Percentiles rank a stretch among this genome's conserved stretches.
Evolutionary conservation across 2,329 filamentous ascomycete genomes (phyloP).

Genomic region (Colletotrichum sp.): DNA sequence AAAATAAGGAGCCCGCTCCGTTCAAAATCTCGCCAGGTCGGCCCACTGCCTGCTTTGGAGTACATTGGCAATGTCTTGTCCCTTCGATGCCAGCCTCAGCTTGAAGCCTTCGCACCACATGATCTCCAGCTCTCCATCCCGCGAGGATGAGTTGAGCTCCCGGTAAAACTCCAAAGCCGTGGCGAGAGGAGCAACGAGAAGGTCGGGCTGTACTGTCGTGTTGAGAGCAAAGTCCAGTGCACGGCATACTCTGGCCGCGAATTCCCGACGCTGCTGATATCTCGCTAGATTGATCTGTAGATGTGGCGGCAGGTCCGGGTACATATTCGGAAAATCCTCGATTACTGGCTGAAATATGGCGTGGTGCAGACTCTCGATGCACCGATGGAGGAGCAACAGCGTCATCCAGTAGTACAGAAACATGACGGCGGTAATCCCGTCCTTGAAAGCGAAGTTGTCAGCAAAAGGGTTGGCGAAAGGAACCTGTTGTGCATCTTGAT

Average conservation of each 20-base stretch:
- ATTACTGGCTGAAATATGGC: constrained; percentile 48
- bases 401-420: constrained; percentile 61
- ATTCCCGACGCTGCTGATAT: constrained; percentile 48
- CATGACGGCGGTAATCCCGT: constrained; percentile 47
- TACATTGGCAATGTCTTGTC: constrained; percentile 44
- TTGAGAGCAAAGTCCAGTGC: constrained; percentile 52
- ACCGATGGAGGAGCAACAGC: constrained; percentile 54
- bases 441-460: constrained; percentile 49
- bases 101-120: constrained; percentile 54
- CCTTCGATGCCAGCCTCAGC: constrained; percentile 41
- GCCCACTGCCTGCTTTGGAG: constrained; percentile 44
- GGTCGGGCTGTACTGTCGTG: constrained; percentile 50
- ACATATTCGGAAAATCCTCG: constrained; percentile 43
- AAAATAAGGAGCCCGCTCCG: not conserved
- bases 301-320: constrained; percentile 41
- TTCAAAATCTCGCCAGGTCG: constrained; percentile 29
- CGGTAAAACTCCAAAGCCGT: constrained; percentile 48
- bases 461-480: constrained; percentile 55
- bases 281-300: constrained; percentile 45
- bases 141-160: constrained; percentile 39
- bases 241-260: constrained; percentile 56
- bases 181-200: constrained; percentile 47
- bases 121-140: constrained; percentile 49
- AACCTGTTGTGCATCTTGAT: constrained; percentile 33
- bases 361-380: constrained; percentile 50